Evolutionary conservation across 2,329 filamentous ascomycete species (phyloP), one percentile per base, ranked within the genome.

Genomic region (Chalara sp.): DNA sequence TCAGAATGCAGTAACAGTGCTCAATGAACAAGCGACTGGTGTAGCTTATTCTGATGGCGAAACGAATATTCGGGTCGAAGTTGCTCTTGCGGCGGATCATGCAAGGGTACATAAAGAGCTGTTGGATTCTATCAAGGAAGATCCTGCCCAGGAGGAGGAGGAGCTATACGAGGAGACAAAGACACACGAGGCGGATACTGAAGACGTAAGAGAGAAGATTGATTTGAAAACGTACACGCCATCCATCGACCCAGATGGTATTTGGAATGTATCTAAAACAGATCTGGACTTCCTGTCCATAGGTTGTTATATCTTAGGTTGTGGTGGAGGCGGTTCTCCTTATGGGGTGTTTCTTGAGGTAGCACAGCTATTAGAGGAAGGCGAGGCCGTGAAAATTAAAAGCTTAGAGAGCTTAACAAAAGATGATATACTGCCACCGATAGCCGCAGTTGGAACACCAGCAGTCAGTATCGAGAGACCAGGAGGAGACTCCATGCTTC

Each of bases 231-330:
- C 61, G 4, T 76, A 76, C 54, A 64, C 55, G 11, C 21, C 21
- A 21, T 21, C 21, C 21, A 21, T 21, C 2, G 21, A 21, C 21
- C 21, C 21, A 21, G 21, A 21, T 21, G 21, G 21, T 21, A 21
- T 21, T 21, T 76, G 73, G 73, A 64, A 66, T 51, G 61, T 76
- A 13, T 72, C 70, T 0, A 68, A 72, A 54, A 68, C 63, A 1
- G 73, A 76, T 54, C 58, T 75, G 2, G 62, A 66, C 5, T 76
- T 68, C 67, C 67, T 76, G 8, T 66, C 71, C 1, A 68, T 68
- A 30, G 73, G 73, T 3, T 74, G 72, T 54, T 74, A 75, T 51
- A 70, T 76, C 10, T 64, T 76, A 3, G 73, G 73, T 13, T 74
- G 71, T 21, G 73, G 69, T 10, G 73, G 73, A 6, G 73, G 73